A percentile compares a stretch with the other conserved stretches of the same genome.
Evolutionary conservation across 441 rosid species (phyloP).

Genomic region (Pelargonium australe): DNA sequence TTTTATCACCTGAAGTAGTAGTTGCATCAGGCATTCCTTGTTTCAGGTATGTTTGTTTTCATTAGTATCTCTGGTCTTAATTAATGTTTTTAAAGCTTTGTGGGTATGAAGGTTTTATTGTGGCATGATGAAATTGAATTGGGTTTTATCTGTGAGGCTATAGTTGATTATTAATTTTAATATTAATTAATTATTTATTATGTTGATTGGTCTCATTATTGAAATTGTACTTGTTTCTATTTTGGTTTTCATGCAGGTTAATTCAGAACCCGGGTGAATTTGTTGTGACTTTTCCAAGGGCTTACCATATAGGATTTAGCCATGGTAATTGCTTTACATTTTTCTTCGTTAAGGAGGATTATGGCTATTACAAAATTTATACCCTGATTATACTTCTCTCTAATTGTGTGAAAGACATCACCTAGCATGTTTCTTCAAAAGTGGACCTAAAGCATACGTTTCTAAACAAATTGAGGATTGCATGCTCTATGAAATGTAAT

Average conservation of each 20-base stretch:
- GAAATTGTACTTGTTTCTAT: conserved; percentile 27
- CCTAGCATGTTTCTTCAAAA: neutral
- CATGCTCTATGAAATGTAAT: neutral
- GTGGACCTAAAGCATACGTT: neutral
- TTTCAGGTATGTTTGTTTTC: conserved; percentile 59
- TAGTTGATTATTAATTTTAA: neutral
- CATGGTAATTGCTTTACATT: conserved; percentile 64
- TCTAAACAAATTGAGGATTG: neutral
- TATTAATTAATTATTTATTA: neutral
- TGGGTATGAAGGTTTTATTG: conserved; percentile 5
- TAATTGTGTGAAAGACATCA: neutral
- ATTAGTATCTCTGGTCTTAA: conserved; percentile 9
- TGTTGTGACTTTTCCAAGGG: conserved; percentile 99
- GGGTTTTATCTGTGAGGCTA: neutral
- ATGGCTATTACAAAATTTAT: conserved; percentile 6
- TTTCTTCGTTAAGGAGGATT: conserved; percentile 16
- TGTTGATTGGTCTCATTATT: conserved; percentile 11
- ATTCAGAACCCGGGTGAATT: conserved; percentile 97
- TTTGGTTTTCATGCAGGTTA: conserved; percentile 57
- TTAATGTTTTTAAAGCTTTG: conserved; percentile 1
- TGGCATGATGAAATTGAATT: conserved; percentile 10
- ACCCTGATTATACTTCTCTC: neutral
- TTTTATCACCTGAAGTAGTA: conserved; percentile 79
- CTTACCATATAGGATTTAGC: conserved; percentile 99
- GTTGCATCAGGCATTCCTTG: conserved; percentile 88